Evolutionary conservation across 257 asterid genomes (phyloP), one percentile per base, ranked within the genome.

Genomic region (Nicotiana obtusifolia): DNA sequence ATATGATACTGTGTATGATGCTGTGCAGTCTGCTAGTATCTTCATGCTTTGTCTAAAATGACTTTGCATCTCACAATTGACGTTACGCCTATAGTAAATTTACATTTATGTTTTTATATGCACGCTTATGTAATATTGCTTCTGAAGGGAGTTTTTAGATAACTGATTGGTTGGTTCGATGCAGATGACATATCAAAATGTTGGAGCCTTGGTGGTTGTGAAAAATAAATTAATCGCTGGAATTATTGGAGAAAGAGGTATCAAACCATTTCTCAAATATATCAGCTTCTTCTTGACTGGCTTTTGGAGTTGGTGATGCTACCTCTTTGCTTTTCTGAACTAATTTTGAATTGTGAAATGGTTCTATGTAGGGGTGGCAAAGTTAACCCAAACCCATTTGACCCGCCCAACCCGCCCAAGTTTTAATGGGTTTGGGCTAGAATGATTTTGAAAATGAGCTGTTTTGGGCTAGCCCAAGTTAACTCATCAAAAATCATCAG

Each of bases 111-210:
- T 41, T 28, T 6, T 30, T 67, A 67, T 30, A 16, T 56, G 61
- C 61, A 56, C 10, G 4, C 61, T 56, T 56, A 56, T 16, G 10
- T 56, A 17, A 1, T 17, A 6, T 17, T 56, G 61, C 61, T 56
- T 56, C 61, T 56, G 10, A 5, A 19, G 22, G n/a, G 60, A 54
- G 60, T 4, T 54, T 56, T 56, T 2, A 17, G 61, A 54, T 17
- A 54, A 54, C 53, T 10, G 54, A 47, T 17, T 56, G 61, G 22
- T 56, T 56, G 24, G 3, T 9, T 30, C 9, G 8, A 24, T 47
- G 88, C 90, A 92, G 98, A 92, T 95, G 97, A 93, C 98, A 64
- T 96, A 89, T 73, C 91, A 95, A 91, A 93, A 95, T 85, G 98
- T 95, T 76, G 99, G 98, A 86, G 98, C 98, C 81, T 88, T 95